Conservation (phyloP, 1,284 basidiomycete genomes). For the Fomitopsis schrenkii region DNA sequence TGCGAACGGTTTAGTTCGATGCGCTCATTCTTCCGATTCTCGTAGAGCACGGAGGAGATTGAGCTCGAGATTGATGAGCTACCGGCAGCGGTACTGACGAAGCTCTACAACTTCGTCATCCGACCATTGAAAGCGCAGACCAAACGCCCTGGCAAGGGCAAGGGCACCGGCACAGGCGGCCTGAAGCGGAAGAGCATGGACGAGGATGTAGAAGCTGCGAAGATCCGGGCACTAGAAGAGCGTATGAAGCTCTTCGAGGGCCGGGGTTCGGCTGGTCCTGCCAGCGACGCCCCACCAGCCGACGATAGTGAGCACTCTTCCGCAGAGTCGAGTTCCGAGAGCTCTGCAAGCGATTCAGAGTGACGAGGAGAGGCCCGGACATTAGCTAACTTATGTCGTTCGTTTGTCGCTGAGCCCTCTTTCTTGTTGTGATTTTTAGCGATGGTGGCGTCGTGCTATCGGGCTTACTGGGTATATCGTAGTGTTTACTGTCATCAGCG, state of each 20-base stretch:
- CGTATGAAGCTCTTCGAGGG: conserved; percentile 73
- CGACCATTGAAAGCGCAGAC: conserved; percentile 61
- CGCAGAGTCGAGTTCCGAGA: conserved; percentile 66
- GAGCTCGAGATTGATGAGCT: conserved; percentile 94
- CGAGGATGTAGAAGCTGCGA: conserved; percentile 84
- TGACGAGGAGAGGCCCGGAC: conserved; percentile 31
- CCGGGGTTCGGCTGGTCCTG: conserved; percentile 31
- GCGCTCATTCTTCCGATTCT: neutral
- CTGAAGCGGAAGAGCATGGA: conserved; percentile 90
- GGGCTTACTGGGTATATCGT: conserved; percentile 9
- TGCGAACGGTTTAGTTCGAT: neutral
- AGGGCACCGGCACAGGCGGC: conserved; percentile 81
- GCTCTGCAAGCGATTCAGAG: conserved; percentile 80
- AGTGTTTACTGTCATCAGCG: conserved; percentile 17
- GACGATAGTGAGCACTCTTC: conserved; percentile 71
- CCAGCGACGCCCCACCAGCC: conserved; percentile 30
- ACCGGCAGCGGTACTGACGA: conserved; percentile 78
- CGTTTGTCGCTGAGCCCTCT: conserved; percentile 9
- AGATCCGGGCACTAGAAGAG: conserved; percentile 84
- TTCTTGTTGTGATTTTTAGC: conserved; percentile 13
- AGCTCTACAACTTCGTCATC: conserved; percentile 92
- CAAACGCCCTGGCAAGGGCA: conserved; percentile 66
- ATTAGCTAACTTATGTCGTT: conserved; percentile 16
- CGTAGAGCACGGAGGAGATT: conserved; percentile 90
- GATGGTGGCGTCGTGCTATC: neutral